Evolutionary conservation across 164 flowering plant genomes (phyloP).

Genomic region (Stephania japonica): DNA sequence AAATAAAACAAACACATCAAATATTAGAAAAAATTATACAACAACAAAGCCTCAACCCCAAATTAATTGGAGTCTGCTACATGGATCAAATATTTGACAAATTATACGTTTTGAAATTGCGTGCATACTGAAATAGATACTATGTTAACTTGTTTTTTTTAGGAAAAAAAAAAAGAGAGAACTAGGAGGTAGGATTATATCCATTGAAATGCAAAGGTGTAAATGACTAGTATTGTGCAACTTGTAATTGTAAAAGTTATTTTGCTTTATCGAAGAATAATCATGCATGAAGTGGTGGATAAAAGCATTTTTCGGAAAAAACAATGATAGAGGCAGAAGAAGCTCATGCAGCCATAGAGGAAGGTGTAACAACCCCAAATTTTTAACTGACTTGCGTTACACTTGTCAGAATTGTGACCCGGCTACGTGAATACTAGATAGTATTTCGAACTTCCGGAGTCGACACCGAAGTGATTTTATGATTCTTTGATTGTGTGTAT

Average conservation of each 20-base stretch:
- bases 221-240: background rate
- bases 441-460: too few species aligned
- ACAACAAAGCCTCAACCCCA: too few species aligned
- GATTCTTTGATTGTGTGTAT: too few species aligned
- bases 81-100: conserved; percentile 7
- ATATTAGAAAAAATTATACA: conserved; percentile 5
- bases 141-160: background rate
- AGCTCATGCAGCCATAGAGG: background rate
- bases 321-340: background rate
- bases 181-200: background rate
- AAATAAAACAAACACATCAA: conserved; percentile 24
- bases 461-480: too few species aligned
- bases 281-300: background rate
- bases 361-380: too few species aligned
- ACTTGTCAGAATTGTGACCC: too few species aligned
- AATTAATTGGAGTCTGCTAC: too few species aligned
- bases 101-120: background rate
- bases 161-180: too few species aligned
- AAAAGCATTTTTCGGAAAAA: background rate
- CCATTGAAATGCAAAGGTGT: background rate
- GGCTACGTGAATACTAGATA: too few species aligned
- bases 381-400: too few species aligned
- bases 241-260: background rate
- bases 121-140: background rate
- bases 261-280: background rate